Conservation (phyloP, 2,329 filamentous ascomycete genomes). For the Didymellaceae sp. region DNA sequence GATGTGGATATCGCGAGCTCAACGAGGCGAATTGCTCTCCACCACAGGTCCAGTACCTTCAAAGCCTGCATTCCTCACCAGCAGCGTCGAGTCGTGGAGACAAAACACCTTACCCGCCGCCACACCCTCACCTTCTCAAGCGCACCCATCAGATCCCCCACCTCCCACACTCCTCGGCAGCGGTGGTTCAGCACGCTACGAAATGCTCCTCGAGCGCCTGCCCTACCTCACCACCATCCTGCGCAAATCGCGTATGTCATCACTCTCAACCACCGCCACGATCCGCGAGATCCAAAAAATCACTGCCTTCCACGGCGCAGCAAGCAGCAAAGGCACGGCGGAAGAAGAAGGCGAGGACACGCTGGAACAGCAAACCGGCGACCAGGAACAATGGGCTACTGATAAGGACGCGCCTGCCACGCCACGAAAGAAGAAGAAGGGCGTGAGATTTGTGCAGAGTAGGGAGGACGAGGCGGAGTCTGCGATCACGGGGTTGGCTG, state of each 20-base stretch:
- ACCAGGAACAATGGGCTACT: slow-evolving; percentile 52
- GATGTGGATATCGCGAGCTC: slow-evolving; percentile 67
- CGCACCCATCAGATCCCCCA: too few species aligned
- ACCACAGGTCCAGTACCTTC: slow-evolving; percentile 35
- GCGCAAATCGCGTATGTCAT: slow-evolving; percentile 38
- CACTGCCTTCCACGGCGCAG: slow-evolving; percentile 62
- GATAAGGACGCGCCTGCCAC: slow-evolving; percentile 45
- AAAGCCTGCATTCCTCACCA: slow-evolving; percentile 33
- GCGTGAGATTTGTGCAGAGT: slow-evolving; percentile 2
- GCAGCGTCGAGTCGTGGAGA: slow-evolving; percentile 51
- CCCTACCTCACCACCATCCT: slow-evolving; percentile 80
- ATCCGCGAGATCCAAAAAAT: slow-evolving; percentile 70
- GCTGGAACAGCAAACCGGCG: slow-evolving; percentile 28
- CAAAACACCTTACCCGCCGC: slow-evolving; percentile 29
- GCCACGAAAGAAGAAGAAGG: slow-evolving; percentile 27
- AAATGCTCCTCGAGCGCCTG: slow-evolving; percentile 82
- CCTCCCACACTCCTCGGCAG: slow-evolving; percentile 61
- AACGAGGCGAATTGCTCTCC: slow-evolving; percentile 47
- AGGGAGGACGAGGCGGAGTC: slow-evolving; percentile 24
- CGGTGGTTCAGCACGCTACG: slow-evolving; percentile 67
- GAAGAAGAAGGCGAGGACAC: slow-evolving; percentile 33
- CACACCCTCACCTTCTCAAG: slow-evolving; percentile 7
- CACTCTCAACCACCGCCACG: slow-evolving; percentile 34
- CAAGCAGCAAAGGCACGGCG: slow-evolving; percentile 33
- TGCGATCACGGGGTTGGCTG: slow-evolving; percentile 30